Conservation (phyloP, 768 basidiomycete species). For the Phlegmacium glaucopus region DNA sequence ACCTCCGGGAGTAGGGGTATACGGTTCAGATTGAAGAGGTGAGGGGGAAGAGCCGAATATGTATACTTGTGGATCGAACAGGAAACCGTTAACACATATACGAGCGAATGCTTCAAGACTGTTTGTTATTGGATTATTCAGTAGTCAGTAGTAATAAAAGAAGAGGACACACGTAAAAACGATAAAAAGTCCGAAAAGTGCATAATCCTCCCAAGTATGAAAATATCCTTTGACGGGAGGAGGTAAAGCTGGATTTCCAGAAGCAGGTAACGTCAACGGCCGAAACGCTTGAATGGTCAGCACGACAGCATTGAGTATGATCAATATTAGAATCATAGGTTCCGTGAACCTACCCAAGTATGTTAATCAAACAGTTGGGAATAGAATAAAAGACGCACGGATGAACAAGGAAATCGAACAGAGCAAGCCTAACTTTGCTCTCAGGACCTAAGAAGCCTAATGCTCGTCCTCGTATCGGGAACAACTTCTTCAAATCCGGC, state of each 20-base stretch:
- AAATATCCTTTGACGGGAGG: constrained; percentile 68
- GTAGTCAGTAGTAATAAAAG: constrained; percentile 7
- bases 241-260: constrained; percentile 36
- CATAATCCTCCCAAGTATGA: constrained; percentile 85
- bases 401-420: constrained; percentile 69
- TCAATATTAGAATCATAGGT: constrained; percentile 76
- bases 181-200: constrained; percentile 78
- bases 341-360: constrained; percentile 70
- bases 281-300: constrained; percentile 77
- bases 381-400: constrained; percentile 47
- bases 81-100: constrained; percentile 84
- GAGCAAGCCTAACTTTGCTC: constrained; percentile 56
- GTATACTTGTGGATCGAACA: constrained; percentile 79
- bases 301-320: constrained; percentile 79
- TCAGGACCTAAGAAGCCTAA: constrained; percentile 73
- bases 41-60: constrained; percentile 40
- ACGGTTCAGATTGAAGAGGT: constrained; percentile 26
- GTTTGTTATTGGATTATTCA: constrained; percentile 25
- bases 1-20: constrained; percentile 21
- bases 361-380: background rate
- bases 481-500: constrained; percentile 39
- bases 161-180: constrained; percentile 70
- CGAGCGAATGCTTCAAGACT: constrained; percentile 86
- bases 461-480: constrained; percentile 72
- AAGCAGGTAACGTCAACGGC: constrained; percentile 51